Evolutionary conservation across 2,329 filamentous ascomycete genomes (phyloP).

Genomic region (Penicillium capsulatum): DNA sequence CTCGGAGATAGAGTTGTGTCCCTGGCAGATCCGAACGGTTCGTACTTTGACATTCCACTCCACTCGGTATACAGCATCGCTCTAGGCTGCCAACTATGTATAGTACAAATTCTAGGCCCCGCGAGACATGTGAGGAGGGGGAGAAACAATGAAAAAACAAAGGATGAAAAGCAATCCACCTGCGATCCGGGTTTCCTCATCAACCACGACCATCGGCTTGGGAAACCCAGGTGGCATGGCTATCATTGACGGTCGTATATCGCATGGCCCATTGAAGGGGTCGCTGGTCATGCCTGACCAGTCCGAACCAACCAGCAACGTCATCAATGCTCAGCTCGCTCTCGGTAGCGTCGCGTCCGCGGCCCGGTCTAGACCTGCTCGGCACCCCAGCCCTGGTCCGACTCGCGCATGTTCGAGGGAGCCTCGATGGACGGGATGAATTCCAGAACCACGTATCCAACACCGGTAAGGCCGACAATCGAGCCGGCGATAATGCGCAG

Average conservation of each 20-base stretch:
- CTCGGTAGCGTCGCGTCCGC: neutral
- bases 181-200: too few relatives aligned
- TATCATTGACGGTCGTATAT: conserved; percentile 22
- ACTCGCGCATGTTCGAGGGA: conserved; percentile 76
- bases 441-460: conserved; percentile 72
- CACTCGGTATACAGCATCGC: too few relatives aligned
- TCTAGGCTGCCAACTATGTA: too few relatives aligned
- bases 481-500: conserved; percentile 72
- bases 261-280: conserved; percentile 3
- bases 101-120: too few relatives aligned
- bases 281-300: too few relatives aligned
- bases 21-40: neutral
- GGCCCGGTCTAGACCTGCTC: conserved; percentile 62
- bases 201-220: too few relatives aligned
- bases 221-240: conserved; percentile 15
- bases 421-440: conserved; percentile 76
- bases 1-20: too few relatives aligned
- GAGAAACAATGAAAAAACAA: too few relatives aligned
- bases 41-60: neutral
- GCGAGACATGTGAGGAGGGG: too few relatives aligned
- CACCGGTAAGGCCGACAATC: conserved; percentile 70
- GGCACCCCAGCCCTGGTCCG: conserved; percentile 69
- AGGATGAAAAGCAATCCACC: too few relatives aligned
- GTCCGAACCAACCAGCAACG: neutral
- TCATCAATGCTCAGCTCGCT: neutral